Conservation (phyloP, 2,329 filamentous ascomycete species). For the Blumeriella jaapii region DNA sequence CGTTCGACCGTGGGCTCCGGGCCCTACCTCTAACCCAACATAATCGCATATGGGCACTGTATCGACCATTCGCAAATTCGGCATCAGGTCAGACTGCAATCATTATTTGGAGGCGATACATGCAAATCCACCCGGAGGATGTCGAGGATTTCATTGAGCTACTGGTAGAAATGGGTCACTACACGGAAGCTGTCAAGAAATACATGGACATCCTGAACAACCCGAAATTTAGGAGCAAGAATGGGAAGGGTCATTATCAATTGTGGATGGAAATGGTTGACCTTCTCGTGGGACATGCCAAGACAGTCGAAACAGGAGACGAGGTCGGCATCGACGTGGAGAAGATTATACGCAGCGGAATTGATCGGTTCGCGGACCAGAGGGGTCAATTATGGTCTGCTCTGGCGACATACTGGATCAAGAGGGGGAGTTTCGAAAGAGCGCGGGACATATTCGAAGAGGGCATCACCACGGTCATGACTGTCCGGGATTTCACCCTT, state of each 20-base stretch:
- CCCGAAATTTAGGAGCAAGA: slow-evolving; percentile 78
- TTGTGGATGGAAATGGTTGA: slow-evolving; percentile 98
- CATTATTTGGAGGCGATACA: slow-evolving; percentile 89
- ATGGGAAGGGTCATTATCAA: slow-evolving; percentile 90
- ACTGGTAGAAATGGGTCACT: slow-evolving; percentile 67
- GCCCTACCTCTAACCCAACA: slow-evolving; percentile 92
- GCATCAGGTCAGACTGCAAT: slow-evolving; percentile 84
- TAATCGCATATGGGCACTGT: slow-evolving; percentile 87
- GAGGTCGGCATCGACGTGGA: slow-evolving; percentile 84
- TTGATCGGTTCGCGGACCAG: slow-evolving; percentile 84
- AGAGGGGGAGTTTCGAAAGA: slow-evolving; percentile 81
- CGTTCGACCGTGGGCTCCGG: slow-evolving; percentile 84
- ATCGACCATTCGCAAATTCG: slow-evolving; percentile 82
- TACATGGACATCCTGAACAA: slow-evolving; percentile 93
- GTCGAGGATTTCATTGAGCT: slow-evolving; percentile 92
- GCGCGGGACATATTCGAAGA: slow-evolving; percentile 92
- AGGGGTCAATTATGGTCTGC: slow-evolving; percentile 91
- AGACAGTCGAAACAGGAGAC: slow-evolving; percentile 68
- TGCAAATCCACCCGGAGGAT: slow-evolving; percentile 94
- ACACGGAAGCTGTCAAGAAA: slow-evolving; percentile 80
- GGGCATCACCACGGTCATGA: slow-evolving; percentile 96
- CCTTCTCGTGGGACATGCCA: slow-evolving; percentile 79
- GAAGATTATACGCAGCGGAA: slow-evolving; percentile 83
- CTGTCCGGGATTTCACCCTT: slow-evolving; percentile 90
- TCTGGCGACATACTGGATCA: slow-evolving; percentile 93